Evolutionary conservation across 2,329 filamentous ascomycete genomes (phyloP).

Genomic region (Daldinia eschscholtzii): DNA sequence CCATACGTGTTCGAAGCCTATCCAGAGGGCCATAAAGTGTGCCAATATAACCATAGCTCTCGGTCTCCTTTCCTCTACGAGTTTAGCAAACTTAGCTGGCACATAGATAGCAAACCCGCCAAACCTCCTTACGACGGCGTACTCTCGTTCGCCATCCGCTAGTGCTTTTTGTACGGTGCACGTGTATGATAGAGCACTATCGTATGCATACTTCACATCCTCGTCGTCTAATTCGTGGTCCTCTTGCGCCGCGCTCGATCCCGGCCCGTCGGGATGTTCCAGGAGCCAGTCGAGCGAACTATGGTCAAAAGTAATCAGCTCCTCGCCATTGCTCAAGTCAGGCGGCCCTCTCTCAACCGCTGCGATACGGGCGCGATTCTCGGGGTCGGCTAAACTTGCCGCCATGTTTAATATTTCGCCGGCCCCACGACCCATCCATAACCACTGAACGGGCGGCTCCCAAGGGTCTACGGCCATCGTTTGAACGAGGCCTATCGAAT

Average conservation of each 20-base stretch:
- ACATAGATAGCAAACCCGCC: constrained; percentile 55
- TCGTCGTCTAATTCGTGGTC: constrained; percentile 53
- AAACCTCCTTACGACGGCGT: constrained; percentile 53
- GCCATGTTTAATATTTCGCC: constrained; percentile 52
- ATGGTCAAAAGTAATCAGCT: constrained; percentile 51
- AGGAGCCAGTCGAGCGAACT: constrained; percentile 54
- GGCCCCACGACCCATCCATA: constrained; percentile 54
- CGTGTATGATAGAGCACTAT: constrained; percentile 53
- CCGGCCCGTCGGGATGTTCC: constrained; percentile 49
- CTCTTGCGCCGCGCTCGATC: constrained; percentile 42
- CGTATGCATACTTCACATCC: constrained; percentile 49
- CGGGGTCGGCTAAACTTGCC: constrained; percentile 38
- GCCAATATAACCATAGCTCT: constrained; percentile 56
- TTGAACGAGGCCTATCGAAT: constrained; percentile 56
- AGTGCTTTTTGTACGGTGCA: constrained; percentile 52
- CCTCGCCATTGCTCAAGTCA: constrained; percentile 48
- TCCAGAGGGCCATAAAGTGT: constrained; percentile 56
- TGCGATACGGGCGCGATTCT: constrained; percentile 43
- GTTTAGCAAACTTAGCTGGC: constrained; percentile 52
- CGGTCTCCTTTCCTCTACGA: constrained; percentile 53
- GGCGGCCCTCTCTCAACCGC: constrained; percentile 50
- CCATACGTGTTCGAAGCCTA: constrained; percentile 54
- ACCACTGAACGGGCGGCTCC: constrained; percentile 56
- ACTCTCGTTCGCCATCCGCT: constrained; percentile 49
- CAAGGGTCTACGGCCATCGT: constrained; percentile 54